Base-by-base conservation (phyloP, 495 filamentous ascomycete genomes). In the Aspergillus baeticus region DNA sequence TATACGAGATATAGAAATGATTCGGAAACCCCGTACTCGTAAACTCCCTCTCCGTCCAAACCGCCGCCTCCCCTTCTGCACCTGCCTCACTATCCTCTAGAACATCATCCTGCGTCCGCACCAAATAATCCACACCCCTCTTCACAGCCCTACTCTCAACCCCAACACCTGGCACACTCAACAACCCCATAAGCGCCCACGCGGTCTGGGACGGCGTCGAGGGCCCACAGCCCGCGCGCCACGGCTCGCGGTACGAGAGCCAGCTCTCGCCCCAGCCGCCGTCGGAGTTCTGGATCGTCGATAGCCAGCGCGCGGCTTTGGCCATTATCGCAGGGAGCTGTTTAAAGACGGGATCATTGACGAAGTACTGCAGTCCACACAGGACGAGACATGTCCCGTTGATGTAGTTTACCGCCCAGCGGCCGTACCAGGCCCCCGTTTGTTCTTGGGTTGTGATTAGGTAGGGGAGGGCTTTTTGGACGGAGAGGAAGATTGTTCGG, bases 11-110 rank as follows among this genome's bases (percentile, higher is more conserved):
- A 36, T 72, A 76, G 26, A 73, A 66, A 39, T 63, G 55, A 18
- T 59, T 63, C 0, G 74, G 73, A 47, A 77, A 76, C 0, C 72
- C 74, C 13, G 67, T 71, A 0, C 62, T 72, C 17, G 70, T 70
- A 42, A 70, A 73, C 6, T 45, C 20, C 1, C 26, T 13, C 35
- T 70, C 62, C 0, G 48, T 39, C 74, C 74, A 77, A 0, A 68
- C 61, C n/a, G n/a, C n/a, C n/a, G n/a, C n/a, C n/a, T n/a, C n/a
- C 20, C 39, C 50, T 3, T 51, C 61, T 2, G 37, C 21, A n/a
- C n/a, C n/a, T n/a, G n/a, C n/a, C 6, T 21, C 26, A 11, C 37
- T 34, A 13, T 52, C 47, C 11, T 13, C 42, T 6, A n/a, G 18
- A 10, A 10, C 46, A n/a, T n/a, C n/a, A n/a, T n/a, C n/a, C 46